These are phyloP conservation scores for Tolypocladium pustulatum DNA, from an alignment of 2,329 filamentous ascomycete genomes.

Conservation along the genomic window DNA sequence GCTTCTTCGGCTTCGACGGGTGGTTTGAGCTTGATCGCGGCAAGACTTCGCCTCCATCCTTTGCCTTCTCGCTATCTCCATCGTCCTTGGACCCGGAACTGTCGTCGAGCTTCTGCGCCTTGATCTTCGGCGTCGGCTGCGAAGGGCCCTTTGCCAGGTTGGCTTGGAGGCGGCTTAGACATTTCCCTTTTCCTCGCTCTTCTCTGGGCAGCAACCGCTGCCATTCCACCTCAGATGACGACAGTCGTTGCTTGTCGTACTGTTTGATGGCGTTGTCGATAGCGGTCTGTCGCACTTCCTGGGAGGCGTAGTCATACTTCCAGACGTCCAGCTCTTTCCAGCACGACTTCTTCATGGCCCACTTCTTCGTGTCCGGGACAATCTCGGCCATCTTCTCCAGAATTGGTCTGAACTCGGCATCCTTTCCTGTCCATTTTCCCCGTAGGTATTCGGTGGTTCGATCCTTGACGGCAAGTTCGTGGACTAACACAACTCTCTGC, in stretches of 20 bases:
- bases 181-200: slow-evolving; percentile 48
- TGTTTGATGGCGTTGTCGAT: slow-evolving; percentile 50
- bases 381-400: slow-evolving; percentile 50
- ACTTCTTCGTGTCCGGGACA: slow-evolving; percentile 37
- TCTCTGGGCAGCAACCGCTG: slow-evolving; percentile 47
- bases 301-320: slow-evolving; percentile 45
- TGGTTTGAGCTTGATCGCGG: slow-evolving; percentile 40
- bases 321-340: slow-evolving; percentile 58
- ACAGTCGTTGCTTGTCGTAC: slow-evolving; percentile 49
- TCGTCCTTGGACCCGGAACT: slow-evolving; percentile 29
- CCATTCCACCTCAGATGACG: slow-evolving; percentile 47
- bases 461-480: slow-evolving; percentile 48
- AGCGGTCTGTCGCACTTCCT: slow-evolving; percentile 45
- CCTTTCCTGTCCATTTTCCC: slow-evolving; percentile 38
- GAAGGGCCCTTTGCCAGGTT: slow-evolving; percentile 43
- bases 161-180: slow-evolving; percentile 50
- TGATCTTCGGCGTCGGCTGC: slow-evolving; percentile 36
- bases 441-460: slow-evolving; percentile 37
- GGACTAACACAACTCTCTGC: slow-evolving; percentile 42
- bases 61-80: slow-evolving; percentile 18
- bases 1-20: slow-evolving; percentile 47
- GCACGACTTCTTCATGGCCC: slow-evolving; percentile 43
- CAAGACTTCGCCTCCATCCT: slow-evolving; percentile 30
- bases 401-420: slow-evolving; percentile 42
- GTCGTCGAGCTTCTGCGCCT: slow-evolving; percentile 40